Percentiles rank a stretch among this genome's conserved stretches.
Conservation (phyloP, 805 yeast species). For the Maudiozyma barnettii region DNA sequence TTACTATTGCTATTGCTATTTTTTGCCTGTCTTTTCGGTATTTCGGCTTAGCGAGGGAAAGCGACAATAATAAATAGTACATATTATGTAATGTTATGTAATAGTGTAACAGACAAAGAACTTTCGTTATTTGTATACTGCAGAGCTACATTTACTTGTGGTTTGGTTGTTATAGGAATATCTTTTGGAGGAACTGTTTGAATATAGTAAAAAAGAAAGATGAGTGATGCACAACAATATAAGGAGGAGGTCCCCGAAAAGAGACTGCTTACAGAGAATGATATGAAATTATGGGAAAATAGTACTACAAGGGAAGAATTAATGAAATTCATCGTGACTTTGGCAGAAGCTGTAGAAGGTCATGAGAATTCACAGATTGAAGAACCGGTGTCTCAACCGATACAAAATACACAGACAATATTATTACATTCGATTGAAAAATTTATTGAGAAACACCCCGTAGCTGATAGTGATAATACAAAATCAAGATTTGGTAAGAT, state of each 20-base stretch:
- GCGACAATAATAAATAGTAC: too few species aligned
- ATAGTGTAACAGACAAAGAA: too few species aligned
- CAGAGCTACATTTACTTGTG: too few species aligned
- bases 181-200: too few species aligned
- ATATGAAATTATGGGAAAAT: constrained; percentile 49
- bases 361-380: constrained; percentile 40
- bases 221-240: background rate
- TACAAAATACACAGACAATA: constrained; percentile 27
- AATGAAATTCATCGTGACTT: constrained; percentile 41
- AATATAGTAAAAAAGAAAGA: too few species aligned
- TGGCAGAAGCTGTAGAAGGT: constrained; percentile 62
- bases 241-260: constrained; percentile 30
- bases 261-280: constrained; percentile 48
- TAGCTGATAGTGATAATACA: constrained; percentile 44
- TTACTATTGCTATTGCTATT: too few species aligned
- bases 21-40: too few species aligned
- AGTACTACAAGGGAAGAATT: constrained; percentile 44
- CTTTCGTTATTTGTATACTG: too few species aligned
- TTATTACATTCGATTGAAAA: constrained; percentile 39
- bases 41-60: too few species aligned
- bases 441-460: constrained; percentile 52
- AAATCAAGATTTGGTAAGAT: constrained; percentile 81
- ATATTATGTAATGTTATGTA: too few species aligned
- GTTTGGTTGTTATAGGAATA: too few species aligned
- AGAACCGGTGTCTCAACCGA: constrained; percentile 30